Percentiles rank a stretch among this genome's conserved stretches.
These are phyloP conservation scores for Nakazawaea ishiwadae DNA, from an alignment of 805 yeast genomes.

Conservation along the genomic window DNA sequence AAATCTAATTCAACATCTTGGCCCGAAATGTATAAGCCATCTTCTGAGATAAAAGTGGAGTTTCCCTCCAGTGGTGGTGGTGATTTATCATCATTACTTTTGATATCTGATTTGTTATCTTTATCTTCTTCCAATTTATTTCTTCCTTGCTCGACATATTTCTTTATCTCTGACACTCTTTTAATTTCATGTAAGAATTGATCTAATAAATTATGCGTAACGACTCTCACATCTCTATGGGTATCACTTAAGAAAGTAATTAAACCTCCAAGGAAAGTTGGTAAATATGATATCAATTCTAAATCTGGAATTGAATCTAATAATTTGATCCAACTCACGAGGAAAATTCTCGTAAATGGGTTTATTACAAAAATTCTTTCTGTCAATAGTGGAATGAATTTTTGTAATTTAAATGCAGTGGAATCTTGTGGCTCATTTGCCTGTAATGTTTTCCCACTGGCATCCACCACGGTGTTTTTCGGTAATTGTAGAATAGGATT, in stretches of 20 bases:
- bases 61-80: background rate
- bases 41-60: constrained; percentile 27
- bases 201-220: constrained; percentile 74
- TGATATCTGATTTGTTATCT: constrained; percentile 19
- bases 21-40: constrained; percentile 61
- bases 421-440: constrained; percentile 55
- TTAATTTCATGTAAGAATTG: constrained; percentile 76
- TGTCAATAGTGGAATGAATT: constrained; percentile 84
- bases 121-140: constrained; percentile 18
- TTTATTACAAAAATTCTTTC: constrained; percentile 91
- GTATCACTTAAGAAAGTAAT: constrained; percentile 76
- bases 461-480: constrained; percentile 40
- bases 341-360: constrained; percentile 86
- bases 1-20: constrained; percentile 83
- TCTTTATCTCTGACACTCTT: constrained; percentile 66
- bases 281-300: constrained; percentile 80
- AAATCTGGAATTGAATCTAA: constrained; percentile 89
- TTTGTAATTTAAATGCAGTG: constrained; percentile 76
- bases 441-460: constrained; percentile 56
- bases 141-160: constrained; percentile 34
- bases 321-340: constrained; percentile 92
- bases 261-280: constrained; percentile 84
- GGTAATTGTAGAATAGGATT: constrained; percentile 29
- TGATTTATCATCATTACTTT: constrained; percentile 24
- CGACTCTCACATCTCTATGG: constrained; percentile 81